Evolutionary conservation across 2,329 filamentous ascomycete genomes (phyloP).

Genomic region (Reticulascus tulasneorum): DNA sequence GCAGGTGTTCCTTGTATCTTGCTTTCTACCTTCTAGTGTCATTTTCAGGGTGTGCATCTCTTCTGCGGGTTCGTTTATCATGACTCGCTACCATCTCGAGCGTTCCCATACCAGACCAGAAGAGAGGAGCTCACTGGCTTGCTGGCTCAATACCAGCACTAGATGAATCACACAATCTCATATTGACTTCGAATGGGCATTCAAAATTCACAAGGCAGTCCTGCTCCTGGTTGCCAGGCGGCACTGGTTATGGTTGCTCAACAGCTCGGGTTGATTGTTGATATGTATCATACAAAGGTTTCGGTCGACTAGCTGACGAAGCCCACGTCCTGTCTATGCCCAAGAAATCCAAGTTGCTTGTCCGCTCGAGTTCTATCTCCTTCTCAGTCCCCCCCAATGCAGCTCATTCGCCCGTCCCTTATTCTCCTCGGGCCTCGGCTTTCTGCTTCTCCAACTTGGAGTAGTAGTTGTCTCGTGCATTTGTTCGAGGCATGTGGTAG

Average conservation of each 20-base stretch:
- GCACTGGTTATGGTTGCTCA: background rate
- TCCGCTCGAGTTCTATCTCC: constrained; percentile 2
- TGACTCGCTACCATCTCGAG: too few relatives aligned
- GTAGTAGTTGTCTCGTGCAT: constrained; percentile 56
- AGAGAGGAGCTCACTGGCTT: too few relatives aligned
- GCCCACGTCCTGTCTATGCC: constrained; percentile 10
- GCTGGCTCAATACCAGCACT: too few relatives aligned
- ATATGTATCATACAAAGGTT: constrained; percentile 14
- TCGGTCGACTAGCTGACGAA: constrained; percentile 9
- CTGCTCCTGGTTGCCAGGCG: too few relatives aligned
- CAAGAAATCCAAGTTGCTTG: constrained; percentile 5
- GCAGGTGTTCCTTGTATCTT: too few relatives aligned
- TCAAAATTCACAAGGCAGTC: too few relatives aligned
- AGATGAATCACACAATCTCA: too few relatives aligned
- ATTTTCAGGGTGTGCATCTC: too few relatives aligned
- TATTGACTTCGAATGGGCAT: too few relatives aligned
- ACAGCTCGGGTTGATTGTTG: constrained; percentile 8
- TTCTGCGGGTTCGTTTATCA: too few relatives aligned
- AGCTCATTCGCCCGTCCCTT: background rate
- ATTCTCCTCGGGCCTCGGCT: constrained; percentile 27
- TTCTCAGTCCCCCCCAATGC: background rate
- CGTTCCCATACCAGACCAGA: too few relatives aligned
- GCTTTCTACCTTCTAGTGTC: too few relatives aligned
- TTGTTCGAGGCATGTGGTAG: constrained; percentile 57
- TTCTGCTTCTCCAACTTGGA: constrained; percentile 55